These are phyloP conservation scores for Grosmannia serpens DNA, from an alignment of 2,329 filamentous ascomycete species.

Conservation along the genomic window DNA sequence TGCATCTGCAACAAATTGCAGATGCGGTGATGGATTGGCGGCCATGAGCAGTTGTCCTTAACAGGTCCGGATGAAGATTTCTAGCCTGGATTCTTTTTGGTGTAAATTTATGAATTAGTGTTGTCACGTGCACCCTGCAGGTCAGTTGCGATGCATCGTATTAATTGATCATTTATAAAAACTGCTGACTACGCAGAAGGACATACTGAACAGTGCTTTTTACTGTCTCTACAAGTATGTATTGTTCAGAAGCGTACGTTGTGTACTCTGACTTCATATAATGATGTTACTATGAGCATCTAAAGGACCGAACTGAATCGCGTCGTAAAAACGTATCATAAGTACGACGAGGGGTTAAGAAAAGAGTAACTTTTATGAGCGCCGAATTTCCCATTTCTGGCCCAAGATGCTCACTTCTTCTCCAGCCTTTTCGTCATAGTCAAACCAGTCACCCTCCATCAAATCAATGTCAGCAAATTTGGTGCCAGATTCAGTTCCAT, in stretches of 20 bases:
- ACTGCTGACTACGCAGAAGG: too few relatives aligned
- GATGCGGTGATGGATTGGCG: slow-evolving; percentile 11
- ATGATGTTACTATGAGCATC: background rate
- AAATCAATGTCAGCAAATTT: slow-evolving; percentile 77
- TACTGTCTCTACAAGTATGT: too few relatives aligned
- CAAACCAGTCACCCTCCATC: slow-evolving; percentile 88
- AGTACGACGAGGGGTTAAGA: background rate
- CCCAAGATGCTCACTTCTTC: slow-evolving; percentile 92
- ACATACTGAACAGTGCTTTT: too few relatives aligned
- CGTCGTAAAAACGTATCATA: background rate
- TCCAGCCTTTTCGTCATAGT: slow-evolving; percentile 88
- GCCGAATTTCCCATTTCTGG: slow-evolving; percentile 72
- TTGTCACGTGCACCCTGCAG: background rate
- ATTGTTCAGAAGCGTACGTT: too few relatives aligned
- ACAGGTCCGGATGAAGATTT: background rate
- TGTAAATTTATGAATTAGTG: too few relatives aligned
- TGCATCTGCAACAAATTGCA: slow-evolving; percentile 43
- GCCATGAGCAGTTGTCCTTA: background rate
- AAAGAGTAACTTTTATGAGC: slow-evolving; percentile 41
- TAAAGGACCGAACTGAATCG: background rate
- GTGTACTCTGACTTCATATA: too few relatives aligned
- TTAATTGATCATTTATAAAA: too few relatives aligned
- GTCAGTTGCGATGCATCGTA: too few relatives aligned
- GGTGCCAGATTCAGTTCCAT: slow-evolving; percentile 66
- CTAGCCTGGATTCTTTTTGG: background rate